Evolutionary conservation across 2,329 filamentous ascomycete species (phyloP).

Genomic region (Zymoseptoria pseudotritici): DNA sequence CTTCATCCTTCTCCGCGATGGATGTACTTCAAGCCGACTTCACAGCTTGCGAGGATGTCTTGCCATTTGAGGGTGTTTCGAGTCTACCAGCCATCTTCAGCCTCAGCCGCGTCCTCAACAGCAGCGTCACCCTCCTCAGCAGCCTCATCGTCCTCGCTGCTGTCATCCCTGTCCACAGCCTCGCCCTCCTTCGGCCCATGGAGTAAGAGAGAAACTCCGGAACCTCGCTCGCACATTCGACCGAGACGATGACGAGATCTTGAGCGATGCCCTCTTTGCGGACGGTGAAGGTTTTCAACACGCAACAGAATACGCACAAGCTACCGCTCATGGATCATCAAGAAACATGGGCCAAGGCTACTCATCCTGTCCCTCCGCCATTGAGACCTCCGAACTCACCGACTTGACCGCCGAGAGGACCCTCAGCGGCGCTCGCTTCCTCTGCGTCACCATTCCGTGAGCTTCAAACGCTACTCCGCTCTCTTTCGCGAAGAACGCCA

Average conservation of each 20-base stretch:
- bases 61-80: no score
- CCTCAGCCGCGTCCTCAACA: conserved; percentile 12
- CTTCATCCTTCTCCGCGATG: no score
- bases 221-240: conserved; percentile 70
- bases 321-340: no score
- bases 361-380: conserved; percentile 77
- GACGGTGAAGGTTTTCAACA: conserved; percentile 55
- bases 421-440: no score
- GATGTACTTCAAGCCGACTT: no score
- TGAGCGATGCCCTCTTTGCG: conserved; percentile 64
- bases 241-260: conserved; percentile 68
- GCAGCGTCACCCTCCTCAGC: conserved; percentile 7
- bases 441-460: no score
- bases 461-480: no score
- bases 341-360: conserved; percentile 85
- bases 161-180: conserved; percentile 46
- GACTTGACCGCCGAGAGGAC: conserved; percentile 89
- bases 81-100: conserved; percentile 11
- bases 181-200: conserved; percentile 51
- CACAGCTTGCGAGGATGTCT: no score
- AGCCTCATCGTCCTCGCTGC: conserved; percentile 39
- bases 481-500: no score
- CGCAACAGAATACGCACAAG: no score
- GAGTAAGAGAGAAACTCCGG: conserved; percentile 72
- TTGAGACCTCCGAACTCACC: conserved; percentile 85